phyloP scores from a whole-genome alignment of 371 early-diverging fungal genomes.

The Choanephora cucurbitarum region DNA sequence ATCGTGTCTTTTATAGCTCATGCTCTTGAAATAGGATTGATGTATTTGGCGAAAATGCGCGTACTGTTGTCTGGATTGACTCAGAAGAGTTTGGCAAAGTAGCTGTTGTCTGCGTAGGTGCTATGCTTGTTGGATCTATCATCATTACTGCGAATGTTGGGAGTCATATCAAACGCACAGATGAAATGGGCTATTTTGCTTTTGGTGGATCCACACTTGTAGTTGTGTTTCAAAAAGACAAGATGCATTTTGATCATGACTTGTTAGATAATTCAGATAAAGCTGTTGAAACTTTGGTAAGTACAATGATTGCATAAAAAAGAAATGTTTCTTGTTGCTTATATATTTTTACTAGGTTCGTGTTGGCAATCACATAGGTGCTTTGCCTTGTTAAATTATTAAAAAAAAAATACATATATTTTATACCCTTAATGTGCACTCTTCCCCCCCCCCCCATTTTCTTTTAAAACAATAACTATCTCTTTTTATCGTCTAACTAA shows the following conservation, averaged over 20 bases:
- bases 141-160: slow-evolving; percentile 51
- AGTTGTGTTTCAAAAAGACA: slow-evolving; percentile 58
- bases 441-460: too few species aligned
- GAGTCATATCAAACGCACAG: slow-evolving; percentile 36
- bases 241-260: slow-evolving; percentile 63
- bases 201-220: slow-evolving; percentile 71
- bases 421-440: neutral
- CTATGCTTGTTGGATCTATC: slow-evolving; percentile 52
- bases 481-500: too few species aligned
- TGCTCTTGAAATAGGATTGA: slow-evolving; percentile 40
- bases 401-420: neutral
- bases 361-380: slow-evolving; percentile 26
- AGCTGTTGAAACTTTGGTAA: slow-evolving; percentile 58
- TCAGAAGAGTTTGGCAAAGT: slow-evolving; percentile 29
- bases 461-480: too few species aligned
- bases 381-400: neutral
- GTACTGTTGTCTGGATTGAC: slow-evolving; percentile 43
- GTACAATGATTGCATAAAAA: slow-evolving; percentile 10
- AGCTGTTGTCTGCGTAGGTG: slow-evolving; percentile 50
- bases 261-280: slow-evolving; percentile 50
- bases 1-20: slow-evolving; percentile 2
- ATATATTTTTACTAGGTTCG: slow-evolving; percentile 11
- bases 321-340: neutral
- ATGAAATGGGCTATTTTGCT: slow-evolving; percentile 73
- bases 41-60: slow-evolving; percentile 53